Evolutionary conservation across 495 filamentous ascomycete species (phyloP).

Genomic region (Neurospora africana): DNA sequence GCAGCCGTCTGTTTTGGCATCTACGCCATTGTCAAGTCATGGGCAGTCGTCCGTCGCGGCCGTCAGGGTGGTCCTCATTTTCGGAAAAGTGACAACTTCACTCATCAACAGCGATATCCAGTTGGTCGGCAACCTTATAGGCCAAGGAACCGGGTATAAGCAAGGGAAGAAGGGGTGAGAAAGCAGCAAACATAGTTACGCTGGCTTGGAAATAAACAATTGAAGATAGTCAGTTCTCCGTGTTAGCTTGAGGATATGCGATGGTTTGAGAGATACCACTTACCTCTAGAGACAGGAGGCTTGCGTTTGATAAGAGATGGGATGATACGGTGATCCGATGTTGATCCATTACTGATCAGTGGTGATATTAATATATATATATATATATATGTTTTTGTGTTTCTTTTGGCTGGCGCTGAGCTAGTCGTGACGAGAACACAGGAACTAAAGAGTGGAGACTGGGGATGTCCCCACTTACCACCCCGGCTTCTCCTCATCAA

Average conservation of each 20-base stretch:
- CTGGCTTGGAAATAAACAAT: not conserved
- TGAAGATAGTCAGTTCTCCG: not conserved
- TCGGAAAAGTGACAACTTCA: not conserved
- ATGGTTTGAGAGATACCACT: not conserved
- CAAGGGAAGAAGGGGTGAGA: not conserved
- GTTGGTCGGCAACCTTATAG: not conserved
- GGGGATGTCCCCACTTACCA: not conserved
- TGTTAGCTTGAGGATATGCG: not conserved
- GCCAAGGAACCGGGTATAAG: not conserved
- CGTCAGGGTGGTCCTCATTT: not conserved
- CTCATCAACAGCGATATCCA: not conserved
- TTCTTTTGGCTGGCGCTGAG: not conserved
- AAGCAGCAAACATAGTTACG: not conserved
- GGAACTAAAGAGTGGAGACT: not conserved
- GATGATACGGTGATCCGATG: not conserved
- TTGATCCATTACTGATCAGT: not conserved
- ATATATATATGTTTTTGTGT: too few relatives aligned
- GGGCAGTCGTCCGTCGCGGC: slow-evolving; percentile 4
- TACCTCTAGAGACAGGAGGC: not conserved
- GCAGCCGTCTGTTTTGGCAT: slow-evolving; percentile 40
- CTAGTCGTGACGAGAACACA: not conserved
- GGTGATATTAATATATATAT: not conserved
- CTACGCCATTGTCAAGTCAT: slow-evolving; percentile 27
- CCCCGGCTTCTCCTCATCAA: not conserved
- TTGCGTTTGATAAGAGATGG: not conserved